These are phyloP conservation scores for Suhomyces faveliae DNA, from an alignment of 805 yeast species.

Conservation along the genomic window DNA sequence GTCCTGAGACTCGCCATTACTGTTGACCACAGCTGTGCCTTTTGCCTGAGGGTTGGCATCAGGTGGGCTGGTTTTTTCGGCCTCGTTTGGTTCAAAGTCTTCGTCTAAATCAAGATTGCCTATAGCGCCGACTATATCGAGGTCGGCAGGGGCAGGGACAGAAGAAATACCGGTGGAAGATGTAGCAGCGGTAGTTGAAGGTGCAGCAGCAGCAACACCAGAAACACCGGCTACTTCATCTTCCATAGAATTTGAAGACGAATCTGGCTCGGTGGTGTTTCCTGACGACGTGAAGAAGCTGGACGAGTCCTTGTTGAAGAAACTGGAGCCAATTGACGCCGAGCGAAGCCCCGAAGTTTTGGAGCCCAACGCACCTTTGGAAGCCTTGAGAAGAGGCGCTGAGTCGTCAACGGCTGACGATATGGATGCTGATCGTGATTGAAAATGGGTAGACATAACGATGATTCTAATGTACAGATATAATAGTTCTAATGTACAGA, in stretches of 20 bases:
- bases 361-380: conserved; percentile 5
- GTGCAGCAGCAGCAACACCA: too few species aligned
- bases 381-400: conserved; percentile 4
- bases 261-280: conserved; percentile 9
- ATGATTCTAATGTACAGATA: conserved; percentile 4
- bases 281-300: conserved; percentile 18
- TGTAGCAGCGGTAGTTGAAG: conserved; percentile 1
- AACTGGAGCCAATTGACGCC: conserved; percentile 25
- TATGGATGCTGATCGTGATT: conserved; percentile 22
- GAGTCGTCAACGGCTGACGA: conserved; percentile 11
- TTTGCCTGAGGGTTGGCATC: not conserved
- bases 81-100: not conserved
- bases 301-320: conserved; percentile 26
- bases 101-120: conserved; percentile 39
- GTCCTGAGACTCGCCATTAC: not conserved
- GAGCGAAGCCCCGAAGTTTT: conserved; percentile 13
- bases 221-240: too few species aligned
- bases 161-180: conserved; percentile 4
- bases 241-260: conserved; percentile 10
- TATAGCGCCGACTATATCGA: conserved; percentile 50
- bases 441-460: conserved; percentile 15
- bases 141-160: conserved; percentile 15
- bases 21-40: too few species aligned
- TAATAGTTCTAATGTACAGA: too few species aligned
- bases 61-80: not conserved